Evolutionary conservation across 2,329 filamentous ascomycete genomes (phyloP).

Genomic region (Ilyonectria robusta): DNA sequence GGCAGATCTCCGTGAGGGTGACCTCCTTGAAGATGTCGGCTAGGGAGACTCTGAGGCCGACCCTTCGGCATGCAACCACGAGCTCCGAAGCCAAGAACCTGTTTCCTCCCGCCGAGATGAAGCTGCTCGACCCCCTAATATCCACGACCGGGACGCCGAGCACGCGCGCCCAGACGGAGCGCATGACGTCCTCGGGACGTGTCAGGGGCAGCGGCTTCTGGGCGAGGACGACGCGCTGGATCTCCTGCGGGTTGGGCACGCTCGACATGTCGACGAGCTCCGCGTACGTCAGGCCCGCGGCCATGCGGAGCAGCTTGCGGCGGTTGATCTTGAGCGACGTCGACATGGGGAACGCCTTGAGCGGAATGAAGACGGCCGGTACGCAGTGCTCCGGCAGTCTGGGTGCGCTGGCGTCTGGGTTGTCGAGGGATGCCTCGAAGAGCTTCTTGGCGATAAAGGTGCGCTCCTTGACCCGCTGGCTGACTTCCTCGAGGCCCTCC

Average conservation of each 20-base stretch:
- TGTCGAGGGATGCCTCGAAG: conserved; percentile 58
- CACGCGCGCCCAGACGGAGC: conserved; percentile 62
- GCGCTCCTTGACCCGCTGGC: conserved; percentile 58
- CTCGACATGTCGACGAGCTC: conserved; percentile 60
- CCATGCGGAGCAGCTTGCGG: conserved; percentile 61
- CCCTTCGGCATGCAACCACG: conserved; percentile 60
- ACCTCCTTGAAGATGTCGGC: conserved; percentile 58
- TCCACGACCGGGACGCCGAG: conserved; percentile 56
- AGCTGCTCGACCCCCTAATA: conserved; percentile 61
- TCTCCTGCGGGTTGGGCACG: conserved; percentile 54
- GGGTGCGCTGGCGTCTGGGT: conserved; percentile 33
- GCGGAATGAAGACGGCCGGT: conserved; percentile 64
- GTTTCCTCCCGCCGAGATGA: conserved; percentile 64
- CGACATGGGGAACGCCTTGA: conserved; percentile 64
- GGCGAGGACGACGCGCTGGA: conserved; percentile 47
- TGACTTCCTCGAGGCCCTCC: conserved; percentile 57
- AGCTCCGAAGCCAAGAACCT: conserved; percentile 60
- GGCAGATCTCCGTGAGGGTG: conserved; percentile 62
- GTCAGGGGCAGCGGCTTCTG: conserved; percentile 65
- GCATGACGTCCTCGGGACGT: conserved; percentile 62
- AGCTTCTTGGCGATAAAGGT: conserved; percentile 61
- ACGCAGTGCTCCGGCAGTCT: conserved; percentile 58
- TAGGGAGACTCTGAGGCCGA: conserved; percentile 58
- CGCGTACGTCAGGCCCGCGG: conserved; percentile 57
- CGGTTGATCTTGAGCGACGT: conserved; percentile 66